These are phyloP conservation scores for Naganishia randhawae DNA, from an alignment of 768 basidiomycete genomes.

Conservation along the genomic window DNA sequence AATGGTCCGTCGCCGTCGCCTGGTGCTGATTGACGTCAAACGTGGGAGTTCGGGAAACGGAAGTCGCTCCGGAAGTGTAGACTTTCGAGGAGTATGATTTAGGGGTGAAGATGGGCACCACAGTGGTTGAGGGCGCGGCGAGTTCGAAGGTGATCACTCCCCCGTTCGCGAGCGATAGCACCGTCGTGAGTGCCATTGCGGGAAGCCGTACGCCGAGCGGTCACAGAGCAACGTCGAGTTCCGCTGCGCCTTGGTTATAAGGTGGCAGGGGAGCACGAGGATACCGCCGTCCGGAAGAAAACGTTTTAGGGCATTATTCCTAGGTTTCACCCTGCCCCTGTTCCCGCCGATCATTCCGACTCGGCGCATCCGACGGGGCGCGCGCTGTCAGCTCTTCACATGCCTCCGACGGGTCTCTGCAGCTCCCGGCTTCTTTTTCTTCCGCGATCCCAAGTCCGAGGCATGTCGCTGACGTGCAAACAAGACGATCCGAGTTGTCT, in stretches of 20 bases:
- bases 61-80: neutral
- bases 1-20: constrained; percentile 9
- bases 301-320: too few relatives aligned
- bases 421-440: too few relatives aligned
- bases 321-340: neutral
- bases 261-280: too few relatives aligned
- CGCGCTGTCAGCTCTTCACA: neutral
- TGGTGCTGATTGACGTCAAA: constrained; percentile 8
- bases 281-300: too few relatives aligned
- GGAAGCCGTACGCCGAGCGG: neutral
- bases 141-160: constrained; percentile 6
- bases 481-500: neutral
- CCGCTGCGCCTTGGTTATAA: too few relatives aligned
- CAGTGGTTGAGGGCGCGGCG: constrained; percentile 4
- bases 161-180: neutral
- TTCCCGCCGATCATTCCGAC: neutral
- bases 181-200: constrained; percentile 5
- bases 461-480: neutral
- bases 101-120: neutral
- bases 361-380: neutral
- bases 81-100: constrained; percentile 3
- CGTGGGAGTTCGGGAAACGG: constrained; percentile 1
- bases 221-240: too few relatives aligned
- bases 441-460: neutral
- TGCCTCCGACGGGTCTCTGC: too few relatives aligned